A percentile compares a stretch with the other conserved stretches of the same genome.
Evolutionary conservation across 2,329 filamentous ascomycete genomes (phyloP).

Genomic region (Fusarium albidum): DNA sequence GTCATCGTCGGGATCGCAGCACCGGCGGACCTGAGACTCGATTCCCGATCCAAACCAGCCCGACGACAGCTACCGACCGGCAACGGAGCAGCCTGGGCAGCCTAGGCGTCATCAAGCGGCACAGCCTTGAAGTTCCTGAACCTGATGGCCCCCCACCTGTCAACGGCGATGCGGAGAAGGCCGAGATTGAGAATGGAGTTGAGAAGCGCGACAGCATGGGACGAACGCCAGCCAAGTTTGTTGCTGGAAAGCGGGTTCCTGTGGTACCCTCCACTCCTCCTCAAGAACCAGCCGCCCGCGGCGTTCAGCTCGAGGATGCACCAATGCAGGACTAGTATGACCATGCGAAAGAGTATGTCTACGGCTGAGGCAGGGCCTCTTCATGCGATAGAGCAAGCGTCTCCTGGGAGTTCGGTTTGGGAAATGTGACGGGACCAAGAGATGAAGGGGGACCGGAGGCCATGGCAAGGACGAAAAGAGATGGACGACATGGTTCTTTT

Average conservation of each 20-base stretch:
- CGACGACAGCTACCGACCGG: conserved; percentile 61
- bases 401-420: conserved; percentile 27
- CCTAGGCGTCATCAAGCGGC: conserved; percentile 61
- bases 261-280: conserved; percentile 40
- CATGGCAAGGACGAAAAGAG: conserved; percentile 6
- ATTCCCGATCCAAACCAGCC: conserved; percentile 82
- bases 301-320: conserved; percentile 60
- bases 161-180: conserved; percentile 50
- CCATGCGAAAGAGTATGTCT: conserved; percentile 16
- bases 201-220: conserved; percentile 73
- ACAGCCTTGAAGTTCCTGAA: conserved; percentile 84
- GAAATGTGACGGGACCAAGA: conserved; percentile 20
- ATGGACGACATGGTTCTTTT: neutral
- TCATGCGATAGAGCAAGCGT: conserved; percentile 16
- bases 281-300: conserved; percentile 47
- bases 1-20: conserved; percentile 83
- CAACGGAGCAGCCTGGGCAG: conserved; percentile 61
- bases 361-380: conserved; percentile 16
- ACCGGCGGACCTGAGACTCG: conserved; percentile 76
- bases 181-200: conserved; percentile 33
- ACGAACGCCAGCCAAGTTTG: conserved; percentile 55
- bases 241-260: conserved; percentile 56
- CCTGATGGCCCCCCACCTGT: conserved; percentile 55
- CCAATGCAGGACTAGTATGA: conserved; percentile 58
- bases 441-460: conserved; percentile 15